Conservation (phyloP, 805 yeast species). For the Candida koratica region DNA sequence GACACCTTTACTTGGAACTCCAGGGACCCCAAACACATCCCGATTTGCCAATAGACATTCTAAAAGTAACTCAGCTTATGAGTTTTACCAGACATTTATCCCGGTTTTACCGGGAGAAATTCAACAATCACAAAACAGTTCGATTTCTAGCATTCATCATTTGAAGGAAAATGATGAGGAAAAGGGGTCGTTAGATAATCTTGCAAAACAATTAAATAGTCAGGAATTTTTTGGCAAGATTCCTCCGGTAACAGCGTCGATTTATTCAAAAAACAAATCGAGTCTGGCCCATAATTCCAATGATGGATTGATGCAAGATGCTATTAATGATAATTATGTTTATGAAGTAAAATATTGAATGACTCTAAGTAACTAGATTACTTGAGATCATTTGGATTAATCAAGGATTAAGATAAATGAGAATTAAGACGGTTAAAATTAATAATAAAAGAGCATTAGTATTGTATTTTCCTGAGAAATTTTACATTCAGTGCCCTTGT, state of each 20-base stretch:
- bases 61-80: slow-evolving; percentile 25
- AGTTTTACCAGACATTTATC: slow-evolving; percentile 40
- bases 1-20: slow-evolving; percentile 3
- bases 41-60: slow-evolving; percentile 6
- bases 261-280: slow-evolving; percentile 7
- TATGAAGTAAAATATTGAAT: too few species aligned
- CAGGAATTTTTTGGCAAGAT: slow-evolving; percentile 37
- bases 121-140: slow-evolving; percentile 6
- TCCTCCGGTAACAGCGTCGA: slow-evolving; percentile 31
- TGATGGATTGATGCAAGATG: slow-evolving; percentile 13
- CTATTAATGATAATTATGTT: slow-evolving; percentile 32
- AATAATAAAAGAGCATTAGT: too few species aligned
- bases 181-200: slow-evolving; percentile 23
- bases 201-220: slow-evolving; percentile 37
- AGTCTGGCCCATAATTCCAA: slow-evolving; percentile 1
- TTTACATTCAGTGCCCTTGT: too few species aligned
- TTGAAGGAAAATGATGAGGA: slow-evolving; percentile 5
- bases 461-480: too few species aligned
- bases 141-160: slow-evolving; percentile 3
- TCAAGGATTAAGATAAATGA: too few species aligned
- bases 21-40: slow-evolving; percentile 7
- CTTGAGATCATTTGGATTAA: too few species aligned
- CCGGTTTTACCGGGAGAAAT: slow-evolving; percentile 28
- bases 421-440: too few species aligned
- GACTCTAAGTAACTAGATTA: too few species aligned